Conservation (phyloP, 768 basidiomycete species). For the Termitomyces heimii region DNA sequence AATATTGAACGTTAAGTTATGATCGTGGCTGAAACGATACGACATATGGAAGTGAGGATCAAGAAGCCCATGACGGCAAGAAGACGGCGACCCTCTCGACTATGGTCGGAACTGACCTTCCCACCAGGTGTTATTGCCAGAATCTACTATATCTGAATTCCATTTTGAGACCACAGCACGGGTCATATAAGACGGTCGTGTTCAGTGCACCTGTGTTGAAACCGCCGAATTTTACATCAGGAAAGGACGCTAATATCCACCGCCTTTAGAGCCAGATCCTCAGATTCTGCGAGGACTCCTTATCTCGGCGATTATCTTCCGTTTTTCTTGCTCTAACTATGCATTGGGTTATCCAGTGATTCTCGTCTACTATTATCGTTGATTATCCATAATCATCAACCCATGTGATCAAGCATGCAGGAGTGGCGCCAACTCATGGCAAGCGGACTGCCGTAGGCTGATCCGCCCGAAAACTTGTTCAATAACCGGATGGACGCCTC, state of each 20-base stretch:
- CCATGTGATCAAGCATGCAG: not conserved
- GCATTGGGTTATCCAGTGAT: not conserved
- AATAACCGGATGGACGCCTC: not conserved
- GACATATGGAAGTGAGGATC: not conserved
- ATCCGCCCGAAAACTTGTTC: not conserved
- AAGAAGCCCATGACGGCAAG: not conserved
- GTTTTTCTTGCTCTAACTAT: too few relatives aligned
- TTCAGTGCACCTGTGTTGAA: too few relatives aligned
- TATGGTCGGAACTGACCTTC: not conserved
- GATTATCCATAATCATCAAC: not conserved
- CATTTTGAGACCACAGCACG: too few relatives aligned
- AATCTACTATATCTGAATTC: not conserved
- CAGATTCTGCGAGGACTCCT: not conserved
- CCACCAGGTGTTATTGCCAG: not conserved
- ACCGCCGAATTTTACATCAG: too few relatives aligned
- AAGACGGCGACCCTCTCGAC: not conserved
- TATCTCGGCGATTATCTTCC: not conserved
- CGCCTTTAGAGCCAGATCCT: not conserved
- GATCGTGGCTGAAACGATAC: not conserved
- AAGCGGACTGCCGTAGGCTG: not conserved
- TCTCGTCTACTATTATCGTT: not conserved
- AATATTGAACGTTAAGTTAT: not conserved
- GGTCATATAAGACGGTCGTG: too few relatives aligned
- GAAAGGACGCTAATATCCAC: not conserved
- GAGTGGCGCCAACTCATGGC: not conserved